Percentiles rank a stretch among this genome's conserved stretches.
Conservation (phyloP, 495 filamentous ascomycete species). For the Penicillium canescens region DNA sequence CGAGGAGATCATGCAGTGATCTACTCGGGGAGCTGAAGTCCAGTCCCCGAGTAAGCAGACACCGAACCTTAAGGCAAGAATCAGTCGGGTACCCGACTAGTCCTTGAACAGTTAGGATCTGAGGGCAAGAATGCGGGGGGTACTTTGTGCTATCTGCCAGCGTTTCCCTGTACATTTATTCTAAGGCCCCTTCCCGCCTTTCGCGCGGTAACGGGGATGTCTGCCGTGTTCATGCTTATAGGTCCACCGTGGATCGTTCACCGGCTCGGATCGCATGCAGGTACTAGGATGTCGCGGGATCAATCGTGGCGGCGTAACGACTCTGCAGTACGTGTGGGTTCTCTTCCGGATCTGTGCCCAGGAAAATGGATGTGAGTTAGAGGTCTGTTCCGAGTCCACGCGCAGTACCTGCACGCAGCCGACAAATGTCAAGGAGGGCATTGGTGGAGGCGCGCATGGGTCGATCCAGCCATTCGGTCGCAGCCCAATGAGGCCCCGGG, state of each 20-base stretch:
- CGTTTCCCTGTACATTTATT: neutral
- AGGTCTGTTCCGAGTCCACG: slow-evolving; percentile 14
- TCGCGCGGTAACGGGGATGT: slow-evolving; percentile 19
- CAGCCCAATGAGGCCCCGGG: neutral
- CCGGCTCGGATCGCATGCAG: slow-evolving; percentile 37
- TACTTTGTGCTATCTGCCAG: neutral
- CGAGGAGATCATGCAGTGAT: slow-evolving; percentile 17
- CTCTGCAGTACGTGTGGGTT: slow-evolving; percentile 9
- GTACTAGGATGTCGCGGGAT: slow-evolving; percentile 30
- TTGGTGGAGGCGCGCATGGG: slow-evolving; percentile 4
- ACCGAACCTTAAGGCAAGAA: too few species aligned
- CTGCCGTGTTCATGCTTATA: slow-evolving; percentile 18
- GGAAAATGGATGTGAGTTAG: neutral
- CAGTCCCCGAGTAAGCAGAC: slow-evolving; percentile 12
- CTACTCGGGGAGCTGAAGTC: slow-evolving; percentile 19
- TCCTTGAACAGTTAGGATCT: neutral
- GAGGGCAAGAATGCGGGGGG: slow-evolving; percentile 2
- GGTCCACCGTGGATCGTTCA: slow-evolving; percentile 33
- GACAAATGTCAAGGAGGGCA: slow-evolving; percentile 14
- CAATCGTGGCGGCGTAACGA: slow-evolving; percentile 14
- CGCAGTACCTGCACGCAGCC: slow-evolving; percentile 18
- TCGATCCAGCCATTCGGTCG: slow-evolving; percentile 1
- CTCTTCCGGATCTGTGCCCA: neutral
- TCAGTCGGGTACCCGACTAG: neutral
- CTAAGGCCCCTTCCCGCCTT: neutral